Base-by-base conservation (phyloP, 2,329 filamentous ascomycete genomes). In the Botryosphaeria dothidea region DNA sequence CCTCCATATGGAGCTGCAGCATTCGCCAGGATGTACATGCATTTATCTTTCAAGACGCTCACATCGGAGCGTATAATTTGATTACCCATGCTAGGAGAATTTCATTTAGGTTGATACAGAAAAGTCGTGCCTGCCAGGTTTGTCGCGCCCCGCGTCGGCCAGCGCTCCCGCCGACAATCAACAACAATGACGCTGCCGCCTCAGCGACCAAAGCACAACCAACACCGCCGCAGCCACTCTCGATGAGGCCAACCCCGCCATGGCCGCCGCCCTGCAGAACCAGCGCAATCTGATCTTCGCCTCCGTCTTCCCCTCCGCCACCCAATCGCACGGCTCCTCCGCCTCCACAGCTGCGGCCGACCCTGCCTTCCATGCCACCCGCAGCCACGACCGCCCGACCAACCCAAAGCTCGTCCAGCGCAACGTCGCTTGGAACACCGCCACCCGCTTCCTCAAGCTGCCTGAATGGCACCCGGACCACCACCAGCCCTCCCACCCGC, bases 361-460 rank as follows among this genome's bases (percentile, higher is more conserved):
- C 57, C 21, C 45, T 13, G 25, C 58, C 58, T 36, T 51, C 43
- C 46, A 43, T 19, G 15, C 69, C 60, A 67, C 67, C 66, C 67
- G 56, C 77, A 65, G 73, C 77, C 58, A 76, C 79, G 66, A 82
- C 69, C 34, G 67, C 62, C 69, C 52, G 29, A 15, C 43, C 29
- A 51, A 49, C 11, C 21, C 51, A 13, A 57, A 21, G 5, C 62
- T 58, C 51, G 71, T 78, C 21, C 74, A 72, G 66, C 74, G 77
- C 62, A 78, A 74, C 51, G 69, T 75, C 52, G 78, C 79, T n/a
- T 83, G 81, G 81, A 82, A 78, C 66, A 77, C 73, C 23, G 80
- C 78, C n/a, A 83, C 81, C 2, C 71, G 80, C 41, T 81, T 78
- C 62, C 67, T 83, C 11, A 75, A 73, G 65, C 65, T 78, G 23